Base-by-base conservation (phyloP, 2,329 filamentous ascomycete genomes). In the Chrysoporthe austroafricana region DNA sequence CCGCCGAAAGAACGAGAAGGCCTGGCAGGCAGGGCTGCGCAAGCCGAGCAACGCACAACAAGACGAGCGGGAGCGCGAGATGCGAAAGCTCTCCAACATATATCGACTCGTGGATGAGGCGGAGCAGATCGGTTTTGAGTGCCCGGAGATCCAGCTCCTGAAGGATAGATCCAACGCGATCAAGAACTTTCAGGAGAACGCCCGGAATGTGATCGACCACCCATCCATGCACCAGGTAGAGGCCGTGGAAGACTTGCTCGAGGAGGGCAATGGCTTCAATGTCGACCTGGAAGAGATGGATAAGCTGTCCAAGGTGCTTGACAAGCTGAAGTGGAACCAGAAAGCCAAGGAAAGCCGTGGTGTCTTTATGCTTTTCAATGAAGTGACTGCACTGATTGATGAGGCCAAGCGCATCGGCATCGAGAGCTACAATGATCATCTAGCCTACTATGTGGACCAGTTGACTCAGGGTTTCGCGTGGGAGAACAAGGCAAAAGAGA, bases 221-320 rank as follows among this genome's bases (percentile, higher is more conserved):
- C 85, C 88, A 34, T 79, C 85, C 52, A 66, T 69, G 66, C 86
- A 88, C 66, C 87, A 89, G 58, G 87, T 90, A 58, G 86, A 90
- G 72, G 88, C 91, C n/a, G 90, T 97, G 67, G 93, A 97, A 75
- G 93, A 97, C 69, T 83, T 98, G 8, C 87, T 97, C n/a, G 94
- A 98, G 75, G 87, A 94, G 73, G 94, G 95, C 34, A 91, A 92
- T 70, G 88, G 88, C 63, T 97, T 97, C 76, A 97, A 97, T 74
- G 90, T 97, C 64, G 94, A 97, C 74, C 91, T 96, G 69, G 92
- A 92, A 0, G 95, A 98, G 77, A 86, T 97, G 36, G 94, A 97
- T 66, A 86, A 88, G 67, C 84, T 99, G 9, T 91, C 95, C 46
- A 90, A 88, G 69, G 86, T 95, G 14, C 85, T 97, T 11, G 92